These are phyloP conservation scores for Trichoderma lentiforme DNA, from an alignment of 2,329 filamentous ascomycete species.

Conservation along the genomic window DNA sequence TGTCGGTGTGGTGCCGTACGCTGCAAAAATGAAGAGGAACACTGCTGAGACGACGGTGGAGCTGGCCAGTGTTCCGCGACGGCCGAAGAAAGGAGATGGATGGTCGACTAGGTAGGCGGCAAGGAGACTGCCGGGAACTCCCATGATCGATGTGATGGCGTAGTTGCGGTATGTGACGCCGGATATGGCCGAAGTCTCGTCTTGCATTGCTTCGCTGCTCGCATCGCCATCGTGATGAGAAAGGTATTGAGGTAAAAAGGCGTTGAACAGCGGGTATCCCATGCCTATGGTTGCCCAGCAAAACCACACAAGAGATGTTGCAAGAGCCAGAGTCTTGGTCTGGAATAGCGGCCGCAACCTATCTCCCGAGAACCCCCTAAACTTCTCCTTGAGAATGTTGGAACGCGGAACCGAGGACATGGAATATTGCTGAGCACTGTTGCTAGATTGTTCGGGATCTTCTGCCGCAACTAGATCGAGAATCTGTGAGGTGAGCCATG, in stretches of 20 bases:
- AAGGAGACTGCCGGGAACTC: constrained; percentile 72
- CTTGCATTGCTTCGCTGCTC: constrained; percentile 26
- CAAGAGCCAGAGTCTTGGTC: constrained; percentile 48
- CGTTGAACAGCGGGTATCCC: constrained; percentile 85
- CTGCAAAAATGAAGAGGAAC: constrained; percentile 66
- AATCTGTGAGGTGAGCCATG: constrained; percentile 73
- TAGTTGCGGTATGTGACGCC: constrained; percentile 71
- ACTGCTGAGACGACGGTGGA: constrained; percentile 65
- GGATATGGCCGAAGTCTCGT: constrained; percentile 39
- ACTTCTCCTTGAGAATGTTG: constrained; percentile 52
- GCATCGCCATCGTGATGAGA: constrained; percentile 43
- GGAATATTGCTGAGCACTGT: neutral
- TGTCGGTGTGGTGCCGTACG: constrained; percentile 52
- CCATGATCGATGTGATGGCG: constrained; percentile 72
- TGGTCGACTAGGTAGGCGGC: constrained; percentile 70
- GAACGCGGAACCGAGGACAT: constrained; percentile 25
- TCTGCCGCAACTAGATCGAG: constrained; percentile 53
- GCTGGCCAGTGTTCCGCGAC: constrained; percentile 67
- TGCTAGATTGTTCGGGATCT: constrained; percentile 28
- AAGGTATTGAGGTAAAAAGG: constrained; percentile 85
- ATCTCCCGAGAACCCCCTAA: constrained; percentile 64
- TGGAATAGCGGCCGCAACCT: constrained; percentile 65
- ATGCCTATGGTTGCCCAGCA: constrained; percentile 81
- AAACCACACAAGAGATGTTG: constrained; percentile 65
- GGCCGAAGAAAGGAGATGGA: constrained; percentile 60